Base-by-base conservation (phyloP, 2,329 filamentous ascomycete genomes). In the Botryotinia narcissicola region DNA sequence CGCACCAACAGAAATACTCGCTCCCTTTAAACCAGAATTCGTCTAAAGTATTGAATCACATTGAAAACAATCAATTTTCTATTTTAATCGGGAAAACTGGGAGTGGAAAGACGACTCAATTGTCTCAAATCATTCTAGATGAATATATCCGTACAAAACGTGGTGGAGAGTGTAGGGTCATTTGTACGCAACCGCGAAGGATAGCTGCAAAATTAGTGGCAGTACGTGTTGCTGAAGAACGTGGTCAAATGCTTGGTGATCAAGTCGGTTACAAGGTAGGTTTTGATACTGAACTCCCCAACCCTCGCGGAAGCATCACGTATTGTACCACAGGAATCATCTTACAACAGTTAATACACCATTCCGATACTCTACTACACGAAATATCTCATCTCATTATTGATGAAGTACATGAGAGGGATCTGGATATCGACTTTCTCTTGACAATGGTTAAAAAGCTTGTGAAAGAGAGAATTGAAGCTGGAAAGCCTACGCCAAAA, bases 21-120 rank as follows among this genome's bases (percentile, higher is more conserved):
- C 73, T 98, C 70, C 96, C 96, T 0, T 94, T 98, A 0, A 98
- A 85, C 83, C 92, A 91, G 68, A 97, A 98, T 84, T 89, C 94
- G 70, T 90, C 89, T 67, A 92, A 96, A 79, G 87, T 99, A 44
- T 90, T 98, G 75, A 89, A 96, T 77, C 95, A 95, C 20, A 92
- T 98, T 69, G 86, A 87, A 46, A 84, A 86, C 4, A 90, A 95
- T 78, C 90, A 97, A 81, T 93, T 98, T 72, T 97, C 93, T 3
- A 97, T 99, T 79, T 94, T 98, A 77, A 95, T 94, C 57, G 95
- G 95, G 76, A 95, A 98, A 83, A 98, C 95, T 3, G 95, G 95
- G 69, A 97, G 93, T 42, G 95, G 95, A 80, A 98, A 98, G 82
- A 97, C 93, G 70, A 98, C 95, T 0, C 96, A 99, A 82, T 95